Evolutionary conservation across 345 rosid species (phyloP).

Genomic region (Citrus cavaleriei): DNA sequence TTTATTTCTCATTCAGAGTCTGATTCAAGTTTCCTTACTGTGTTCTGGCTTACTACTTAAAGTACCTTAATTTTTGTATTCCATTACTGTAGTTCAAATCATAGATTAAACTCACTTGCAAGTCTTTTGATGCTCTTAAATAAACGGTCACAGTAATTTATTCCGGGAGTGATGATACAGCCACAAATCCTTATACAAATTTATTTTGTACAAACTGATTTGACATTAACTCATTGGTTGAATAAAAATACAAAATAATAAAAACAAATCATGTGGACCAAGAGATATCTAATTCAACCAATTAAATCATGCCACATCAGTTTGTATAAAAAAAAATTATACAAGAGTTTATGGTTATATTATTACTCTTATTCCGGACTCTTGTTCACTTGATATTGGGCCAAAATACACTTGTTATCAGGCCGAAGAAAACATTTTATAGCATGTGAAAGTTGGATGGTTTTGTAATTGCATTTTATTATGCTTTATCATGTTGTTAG

Average conservation of each 20-base stretch:
- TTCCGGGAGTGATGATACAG: neutral
- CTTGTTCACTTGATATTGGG: neutral
- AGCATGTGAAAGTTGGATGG: neutral
- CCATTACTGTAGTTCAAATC: neutral
- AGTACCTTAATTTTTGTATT: neutral
- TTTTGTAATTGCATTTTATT: neutral
- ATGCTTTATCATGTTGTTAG: neutral
- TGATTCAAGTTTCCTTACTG: neutral
- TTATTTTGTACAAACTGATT: too few relatives aligned
- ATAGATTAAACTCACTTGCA: neutral
- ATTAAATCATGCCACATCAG: too few relatives aligned
- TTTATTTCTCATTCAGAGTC: slow-evolving; percentile 4
- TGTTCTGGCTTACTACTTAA: neutral
- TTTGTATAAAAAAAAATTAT: too few relatives aligned
- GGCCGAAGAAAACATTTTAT: neutral
- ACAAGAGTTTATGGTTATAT: too few relatives aligned
- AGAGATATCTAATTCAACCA: too few relatives aligned
- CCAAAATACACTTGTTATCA: neutral
- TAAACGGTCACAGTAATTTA: neutral
- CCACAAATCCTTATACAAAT: too few relatives aligned
- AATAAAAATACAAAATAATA: too few relatives aligned
- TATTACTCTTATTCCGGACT: neutral
- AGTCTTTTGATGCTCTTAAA: neutral
- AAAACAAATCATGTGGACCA: too few relatives aligned
- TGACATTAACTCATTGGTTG: too few relatives aligned